phyloP scores from a whole-genome alignment of 2,329 filamentous ascomycete species.

The Penicillium sp. region DNA sequence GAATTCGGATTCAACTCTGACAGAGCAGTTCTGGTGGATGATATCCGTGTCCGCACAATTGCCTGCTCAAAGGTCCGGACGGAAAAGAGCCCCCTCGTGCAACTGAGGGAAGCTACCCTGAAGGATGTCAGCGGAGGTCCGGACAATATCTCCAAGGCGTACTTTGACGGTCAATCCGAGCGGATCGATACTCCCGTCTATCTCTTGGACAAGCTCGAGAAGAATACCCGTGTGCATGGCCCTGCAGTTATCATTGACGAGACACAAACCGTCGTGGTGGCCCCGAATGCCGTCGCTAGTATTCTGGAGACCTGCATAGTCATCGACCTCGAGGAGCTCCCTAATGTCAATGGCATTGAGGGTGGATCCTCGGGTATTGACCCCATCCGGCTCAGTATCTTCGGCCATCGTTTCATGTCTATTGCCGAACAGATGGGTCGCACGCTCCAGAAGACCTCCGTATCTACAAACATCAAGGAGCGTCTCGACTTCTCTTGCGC shows the following conservation, averaged over 20 bases:
- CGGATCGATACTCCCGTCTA: constrained; percentile 33
- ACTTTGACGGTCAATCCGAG: constrained; percentile 27
- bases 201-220: constrained; percentile 28
- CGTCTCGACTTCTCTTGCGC: constrained; percentile 76
- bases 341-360: too few relatives aligned
- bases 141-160: constrained; percentile 40
- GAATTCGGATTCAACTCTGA: constrained; percentile 88
- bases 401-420: constrained; percentile 51
- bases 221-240: constrained; percentile 42
- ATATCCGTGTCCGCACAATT: constrained; percentile 78
- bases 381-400: constrained; percentile 48
- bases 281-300: constrained; percentile 65
- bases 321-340: constrained; percentile 62
- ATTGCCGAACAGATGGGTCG: constrained; percentile 54
- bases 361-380: constrained; percentile 33
- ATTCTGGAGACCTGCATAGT: constrained; percentile 83
- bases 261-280: constrained; percentile 78
- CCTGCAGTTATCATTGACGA: constrained; percentile 71
- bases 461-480: too few relatives aligned
- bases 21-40: constrained; percentile 77
- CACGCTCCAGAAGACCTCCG: constrained; percentile 49
- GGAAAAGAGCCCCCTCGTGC: constrained; percentile 61
- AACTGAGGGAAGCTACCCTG: constrained; percentile 42
- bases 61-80: constrained; percentile 55
- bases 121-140: constrained; percentile 53